Percentiles rank a stretch among this genome's conserved stretches.
Evolutionary conservation across 225 moss, liverwort and hornwort species (phyloP).

Genomic region (Bryoerythrophyllum caledonicum): DNA sequence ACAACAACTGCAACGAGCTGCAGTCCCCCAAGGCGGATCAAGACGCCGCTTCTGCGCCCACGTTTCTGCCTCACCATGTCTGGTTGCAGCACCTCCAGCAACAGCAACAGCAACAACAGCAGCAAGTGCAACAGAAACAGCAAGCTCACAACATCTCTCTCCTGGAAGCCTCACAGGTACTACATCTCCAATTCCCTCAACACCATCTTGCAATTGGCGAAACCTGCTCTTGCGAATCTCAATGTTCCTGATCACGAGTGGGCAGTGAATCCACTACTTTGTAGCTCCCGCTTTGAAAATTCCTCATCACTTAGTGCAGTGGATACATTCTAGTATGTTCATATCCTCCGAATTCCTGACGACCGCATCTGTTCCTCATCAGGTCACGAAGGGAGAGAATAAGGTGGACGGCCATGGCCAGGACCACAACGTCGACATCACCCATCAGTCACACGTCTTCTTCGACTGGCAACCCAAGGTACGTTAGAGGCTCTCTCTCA

Average conservation of each 20-base stretch:
- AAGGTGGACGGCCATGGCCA: constrained; percentile 37
- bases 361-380: background rate
- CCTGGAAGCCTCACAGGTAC: constrained; percentile 45
- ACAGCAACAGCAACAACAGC: constrained; percentile 21
- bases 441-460: constrained; percentile 45
- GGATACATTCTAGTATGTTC: background rate
- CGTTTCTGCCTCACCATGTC: constrained; percentile 75
- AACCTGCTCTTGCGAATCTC: background rate
- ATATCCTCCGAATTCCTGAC: background rate
- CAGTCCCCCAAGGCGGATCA: constrained; percentile 42
- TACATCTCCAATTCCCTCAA: background rate
- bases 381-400: constrained; percentile 31
- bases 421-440: constrained; percentile 31
- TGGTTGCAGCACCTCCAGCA: constrained; percentile 88
- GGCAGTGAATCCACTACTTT: too few species aligned
- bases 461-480: constrained; percentile 89
- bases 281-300: too few species aligned
- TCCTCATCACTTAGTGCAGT: too few species aligned
- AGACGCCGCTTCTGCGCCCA: constrained; percentile 37
- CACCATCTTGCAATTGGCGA: background rate
- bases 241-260: background rate
- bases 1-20: constrained; percentile 36
- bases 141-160: constrained; percentile 42
- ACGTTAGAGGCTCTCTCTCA: constrained; percentile 1
- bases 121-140: constrained; percentile 51